A percentile compares a stretch with the other conserved stretches of the same genome.
Conservation (phyloP, 768 basidiomycete species). For the Favolaschia claudopus region DNA sequence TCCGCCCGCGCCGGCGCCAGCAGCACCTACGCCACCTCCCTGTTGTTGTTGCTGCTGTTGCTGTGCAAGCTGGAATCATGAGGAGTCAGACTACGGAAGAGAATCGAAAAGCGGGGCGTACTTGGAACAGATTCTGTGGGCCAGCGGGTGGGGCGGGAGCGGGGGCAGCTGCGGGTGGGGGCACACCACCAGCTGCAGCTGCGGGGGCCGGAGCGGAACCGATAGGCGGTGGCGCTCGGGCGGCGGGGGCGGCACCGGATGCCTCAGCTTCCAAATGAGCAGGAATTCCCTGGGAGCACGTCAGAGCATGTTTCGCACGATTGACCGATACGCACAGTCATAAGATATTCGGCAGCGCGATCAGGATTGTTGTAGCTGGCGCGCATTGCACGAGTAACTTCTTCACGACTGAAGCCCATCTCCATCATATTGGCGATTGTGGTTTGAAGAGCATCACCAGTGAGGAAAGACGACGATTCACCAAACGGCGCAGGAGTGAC, state of each 20-base stretch:
- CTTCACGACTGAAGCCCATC: constrained; percentile 93
- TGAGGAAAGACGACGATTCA: constrained; percentile 69
- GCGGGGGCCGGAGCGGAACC: constrained; percentile 43
- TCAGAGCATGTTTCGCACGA: background rate
- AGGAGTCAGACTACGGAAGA: background rate
- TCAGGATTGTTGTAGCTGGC: constrained; percentile 98
- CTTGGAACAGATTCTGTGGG: constrained; percentile 89
- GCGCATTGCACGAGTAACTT: constrained; percentile 84
- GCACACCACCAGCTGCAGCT: constrained; percentile 46
- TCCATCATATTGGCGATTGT: constrained; percentile 87
- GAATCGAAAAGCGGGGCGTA: constrained; percentile 37
- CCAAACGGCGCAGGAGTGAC: constrained; percentile 45
- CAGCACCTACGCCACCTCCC: constrained; percentile 38
- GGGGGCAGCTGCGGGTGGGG: constrained; percentile 41
- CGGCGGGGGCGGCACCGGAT: constrained; percentile 39
- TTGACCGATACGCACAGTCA: constrained; percentile 67
- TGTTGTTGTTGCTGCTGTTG: constrained; percentile 64
- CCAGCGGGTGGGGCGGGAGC: constrained; percentile 39
- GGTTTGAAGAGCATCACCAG: constrained; percentile 76
- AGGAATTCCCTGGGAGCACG: constrained; percentile 74
- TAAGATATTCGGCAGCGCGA: constrained; percentile 96
- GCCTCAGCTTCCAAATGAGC: constrained; percentile 66
- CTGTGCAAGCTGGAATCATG: constrained; percentile 65
- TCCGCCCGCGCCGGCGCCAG: constrained; percentile 42
- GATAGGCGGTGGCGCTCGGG: constrained; percentile 28